Base-by-base conservation (phyloP, 805 yeast genomes). In the Myxozyma monticola region DNA sequence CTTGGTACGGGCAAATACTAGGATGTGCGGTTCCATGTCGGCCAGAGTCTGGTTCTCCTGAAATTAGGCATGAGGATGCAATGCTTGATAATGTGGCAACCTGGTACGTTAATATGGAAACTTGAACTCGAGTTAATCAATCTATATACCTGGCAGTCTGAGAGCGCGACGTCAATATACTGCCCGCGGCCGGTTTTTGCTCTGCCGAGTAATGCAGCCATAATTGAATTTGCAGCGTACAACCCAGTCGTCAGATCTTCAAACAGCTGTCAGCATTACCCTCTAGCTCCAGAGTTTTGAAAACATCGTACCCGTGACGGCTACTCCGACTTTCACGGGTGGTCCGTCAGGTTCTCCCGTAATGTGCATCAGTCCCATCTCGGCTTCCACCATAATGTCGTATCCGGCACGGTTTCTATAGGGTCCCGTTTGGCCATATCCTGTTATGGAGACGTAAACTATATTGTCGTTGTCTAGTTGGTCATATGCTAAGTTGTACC, bases 361-460 rank as follows among this genome's bases (percentile, higher is more conserved):
- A 54, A 71, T 71, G 52, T 71, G 75, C 75, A 71, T 71, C 38
- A 71, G 63, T 2, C 75, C 75, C 57, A 70, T 68, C 54, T 71
- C 75, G 6, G 75, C 75, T 54, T 71, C 75, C 4, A 71, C 74
- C 75, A 71, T 71, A 38, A 71, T 42, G n/a, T 47, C 42, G 59
- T 71, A 71, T 17, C 75, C 75, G 2, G 75, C 72, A 12, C 75
- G 62, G 26, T 60, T 48, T 6, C 62, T 51, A 56, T 62, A 68
- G 5, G 74, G 75, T 0, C 75, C 75, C 1, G 71, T 65, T 47
- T 71, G 75, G 29, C 75, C 75, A 48, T 71, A 71, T 3, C 75
- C 75, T 1, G 75, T 70, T 47, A 71, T 69, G 37, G 68, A 62
- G 12, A 71, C 65, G 51, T 71, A 71, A 22, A 71, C 68, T 20